Evolutionary conservation across 208 protist genomes (phyloP).

Genomic region (Naegleria fowleri): DNA sequence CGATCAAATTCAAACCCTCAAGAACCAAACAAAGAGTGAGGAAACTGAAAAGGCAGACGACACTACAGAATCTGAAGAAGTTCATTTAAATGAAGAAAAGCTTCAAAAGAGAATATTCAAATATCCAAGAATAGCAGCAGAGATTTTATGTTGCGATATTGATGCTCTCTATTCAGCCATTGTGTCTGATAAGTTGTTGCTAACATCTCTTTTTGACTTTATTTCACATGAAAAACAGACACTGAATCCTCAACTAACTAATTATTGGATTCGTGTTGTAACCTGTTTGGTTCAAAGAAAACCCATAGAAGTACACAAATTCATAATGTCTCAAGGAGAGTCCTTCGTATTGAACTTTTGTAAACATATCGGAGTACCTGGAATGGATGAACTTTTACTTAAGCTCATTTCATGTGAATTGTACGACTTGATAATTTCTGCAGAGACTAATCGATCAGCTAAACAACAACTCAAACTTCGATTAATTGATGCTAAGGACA

Average conservation of each 20-base stretch:
- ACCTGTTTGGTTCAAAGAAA: not conserved
- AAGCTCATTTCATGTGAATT: slow-evolving; percentile 5
- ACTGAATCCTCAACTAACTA: not conserved
- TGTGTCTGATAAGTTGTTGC: not conserved
- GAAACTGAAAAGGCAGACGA: not conserved
- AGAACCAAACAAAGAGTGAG: not conserved
- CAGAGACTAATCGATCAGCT: not conserved
- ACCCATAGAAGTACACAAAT: not conserved
- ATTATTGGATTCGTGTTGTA: slow-evolving; percentile 10
- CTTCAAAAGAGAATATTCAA: slow-evolving; percentile 1
- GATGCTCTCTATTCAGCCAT: not conserved
- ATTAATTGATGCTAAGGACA: not conserved
- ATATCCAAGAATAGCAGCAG: not conserved
- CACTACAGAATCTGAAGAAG: not conserved
- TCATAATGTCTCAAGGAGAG: not conserved
- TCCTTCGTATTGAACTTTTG: not conserved
- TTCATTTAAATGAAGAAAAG: not conserved
- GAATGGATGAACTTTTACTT: slow-evolving; percentile 6
- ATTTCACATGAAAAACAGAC: not conserved
- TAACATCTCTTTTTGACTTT: not conserved
- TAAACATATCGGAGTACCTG: not conserved
- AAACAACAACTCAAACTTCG: not conserved
- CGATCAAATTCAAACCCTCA: not conserved
- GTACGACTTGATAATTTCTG: slow-evolving; percentile 1
- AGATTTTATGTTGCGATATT: slow-evolving; percentile 9